These are phyloP conservation scores for Cryptococcus sp. DNA, from an alignment of 1,284 basidiomycete genomes.

Conservation along the genomic window DNA sequence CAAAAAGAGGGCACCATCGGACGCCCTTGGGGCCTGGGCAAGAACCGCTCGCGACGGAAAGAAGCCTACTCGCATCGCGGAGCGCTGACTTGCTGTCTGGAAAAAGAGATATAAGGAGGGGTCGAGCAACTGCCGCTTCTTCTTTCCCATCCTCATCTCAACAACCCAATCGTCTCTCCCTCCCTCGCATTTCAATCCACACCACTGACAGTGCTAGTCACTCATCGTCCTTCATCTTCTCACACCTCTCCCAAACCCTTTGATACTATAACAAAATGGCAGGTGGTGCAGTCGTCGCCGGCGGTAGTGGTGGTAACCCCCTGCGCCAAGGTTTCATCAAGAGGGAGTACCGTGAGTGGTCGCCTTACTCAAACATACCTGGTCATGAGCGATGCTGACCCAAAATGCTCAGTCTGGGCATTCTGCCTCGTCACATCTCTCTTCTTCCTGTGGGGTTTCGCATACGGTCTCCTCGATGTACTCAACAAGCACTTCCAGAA, in stretches of 20 bases:
- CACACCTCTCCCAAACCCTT: background rate
- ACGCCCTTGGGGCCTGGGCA: too few species aligned
- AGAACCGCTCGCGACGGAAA: too few species aligned
- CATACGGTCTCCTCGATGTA: slow-evolving; percentile 74
- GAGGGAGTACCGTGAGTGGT: slow-evolving; percentile 37
- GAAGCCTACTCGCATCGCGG: too few species aligned
- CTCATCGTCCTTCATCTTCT: background rate
- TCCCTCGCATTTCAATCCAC: background rate
- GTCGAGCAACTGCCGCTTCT: too few species aligned
- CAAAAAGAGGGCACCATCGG: too few species aligned
- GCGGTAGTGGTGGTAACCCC: slow-evolving; percentile 37
- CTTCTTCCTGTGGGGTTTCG: slow-evolving; percentile 72
- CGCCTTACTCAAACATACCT: background rate
- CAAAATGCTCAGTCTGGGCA: slow-evolving; percentile 50
- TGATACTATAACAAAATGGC: too few species aligned
- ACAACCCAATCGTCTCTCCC: background rate
- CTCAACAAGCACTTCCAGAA: slow-evolving; percentile 71
- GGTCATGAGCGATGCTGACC: slow-evolving; percentile 9
- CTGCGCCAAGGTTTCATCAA: slow-evolving; percentile 41
- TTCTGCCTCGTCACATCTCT: slow-evolving; percentile 73
- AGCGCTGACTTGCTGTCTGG: too few species aligned
- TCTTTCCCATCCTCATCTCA: background rate
- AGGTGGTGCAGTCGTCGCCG: slow-evolving; percentile 44
- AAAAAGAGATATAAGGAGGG: too few species aligned
- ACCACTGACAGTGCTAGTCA: background rate